Evolutionary conservation across 1,139 yeast genomes (phyloP), one percentile per base, ranked within the genome.

Genomic region (Nadsonia commutata): DNA sequence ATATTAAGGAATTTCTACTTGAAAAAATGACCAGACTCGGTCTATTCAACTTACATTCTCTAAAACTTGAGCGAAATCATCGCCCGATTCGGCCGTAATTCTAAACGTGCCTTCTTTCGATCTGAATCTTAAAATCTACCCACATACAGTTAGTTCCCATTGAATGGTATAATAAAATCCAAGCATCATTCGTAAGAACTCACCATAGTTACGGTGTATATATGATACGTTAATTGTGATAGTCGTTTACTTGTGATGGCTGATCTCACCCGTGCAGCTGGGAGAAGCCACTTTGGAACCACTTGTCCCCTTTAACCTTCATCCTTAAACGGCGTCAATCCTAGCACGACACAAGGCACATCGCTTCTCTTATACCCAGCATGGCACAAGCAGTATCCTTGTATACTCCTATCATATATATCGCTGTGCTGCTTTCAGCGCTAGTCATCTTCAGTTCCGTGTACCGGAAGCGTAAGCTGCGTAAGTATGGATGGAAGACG

Each of bases 71-170:
- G 65, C 60, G 49, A 86, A 78, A 16, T 62, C 64, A n/a, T 70
- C 70, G 0, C 53, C 43, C 3, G 66, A 62, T 18, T 74, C 76
- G 19, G 76, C 75, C 37, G 64, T 60, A 39, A 83, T 70, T 47
- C 97, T 72, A 58, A 74, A 76, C 73, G 78, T 80, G 13, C 97
- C 97, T 54, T 82, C 82, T 53, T 75, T 82, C 36, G 90, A 70
- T 56, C 95, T 72, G 61, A 90, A 84, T 57, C 98, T 71, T 46
- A 90, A 56, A 47, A 78, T 71, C 82, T 56, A 43, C 9, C 40
- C 13, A 21, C 19, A 20, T 21, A 38, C 16, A 18, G 27, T n/a
- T n/a, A n/a, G n/a, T n/a, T n/a, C n/a, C n/a, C n/a, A n/a, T n/a
- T n/a, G n/a, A n/a, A n/a, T n/a, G n/a, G n/a, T n/a, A n/a, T n/a